Evolutionary conservation across 768 basidiomycete genomes (phyloP).

Genomic region (Serendipita indica): DNA sequence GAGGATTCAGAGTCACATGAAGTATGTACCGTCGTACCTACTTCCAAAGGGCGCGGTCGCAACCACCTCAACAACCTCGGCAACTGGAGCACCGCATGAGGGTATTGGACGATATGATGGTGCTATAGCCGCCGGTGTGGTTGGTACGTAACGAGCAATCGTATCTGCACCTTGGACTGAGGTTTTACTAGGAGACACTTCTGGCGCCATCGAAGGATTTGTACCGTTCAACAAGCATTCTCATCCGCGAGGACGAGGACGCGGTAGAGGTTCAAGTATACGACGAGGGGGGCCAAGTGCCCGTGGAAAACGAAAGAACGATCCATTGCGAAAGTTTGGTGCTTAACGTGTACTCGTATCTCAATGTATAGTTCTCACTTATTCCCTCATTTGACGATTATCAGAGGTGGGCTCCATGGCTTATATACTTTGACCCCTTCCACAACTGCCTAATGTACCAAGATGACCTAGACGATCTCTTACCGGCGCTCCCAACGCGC

Average conservation of each 20-base stretch:
- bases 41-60: slow-evolving; percentile 67
- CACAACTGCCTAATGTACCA: slow-evolving; percentile 7
- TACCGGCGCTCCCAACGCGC: slow-evolving; percentile 1
- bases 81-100: background rate
- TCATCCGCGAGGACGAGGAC: slow-evolving; percentile 32
- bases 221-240: slow-evolving; percentile 55
- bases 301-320: slow-evolving; percentile 48
- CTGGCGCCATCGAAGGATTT: slow-evolving; percentile 25
- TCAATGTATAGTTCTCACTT: too few species aligned
- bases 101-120: background rate
- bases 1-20: slow-evolving; percentile 85
- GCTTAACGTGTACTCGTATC: background rate
- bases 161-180: too few species aligned
- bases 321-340: slow-evolving; percentile 66
- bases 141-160: background rate
- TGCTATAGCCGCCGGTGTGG: slow-evolving; percentile 4
- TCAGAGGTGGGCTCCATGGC: too few species aligned
- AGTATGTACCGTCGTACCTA: slow-evolving; percentile 86
- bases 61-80: slow-evolving; percentile 15
- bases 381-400: too few species aligned
- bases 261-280: slow-evolving; percentile 30
- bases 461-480: slow-evolving; percentile 5
- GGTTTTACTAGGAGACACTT: background rate
- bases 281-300: slow-evolving; percentile 27
- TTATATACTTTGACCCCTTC: background rate